Percentiles rank a stretch among this genome's conserved stretches.
Conservation (phyloP, 1,139 yeast genomes). For the Suhomyces choctaworum region DNA sequence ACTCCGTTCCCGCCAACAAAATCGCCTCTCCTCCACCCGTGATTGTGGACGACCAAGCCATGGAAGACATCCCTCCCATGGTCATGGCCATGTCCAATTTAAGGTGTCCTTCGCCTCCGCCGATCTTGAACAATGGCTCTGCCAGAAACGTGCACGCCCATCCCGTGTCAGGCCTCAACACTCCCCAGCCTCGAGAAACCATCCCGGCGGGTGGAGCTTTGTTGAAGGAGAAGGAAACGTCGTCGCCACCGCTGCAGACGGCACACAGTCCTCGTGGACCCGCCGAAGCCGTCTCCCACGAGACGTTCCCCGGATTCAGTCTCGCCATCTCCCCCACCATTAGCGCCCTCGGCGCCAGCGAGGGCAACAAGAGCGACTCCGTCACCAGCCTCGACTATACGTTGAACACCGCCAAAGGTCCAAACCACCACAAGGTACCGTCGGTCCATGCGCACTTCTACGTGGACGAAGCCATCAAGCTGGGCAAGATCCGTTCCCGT, state of each 20-base stretch:
- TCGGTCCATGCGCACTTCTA: conserved; percentile 81
- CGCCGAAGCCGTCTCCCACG: background rate
- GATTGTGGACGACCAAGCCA: conserved; percentile 6
- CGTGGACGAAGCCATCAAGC: conserved; percentile 69
- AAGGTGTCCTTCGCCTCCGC: conserved; percentile 70
- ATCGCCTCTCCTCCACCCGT: conserved; percentile 8
- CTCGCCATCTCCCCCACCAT: conserved; percentile 15
- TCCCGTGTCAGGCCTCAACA: conserved; percentile 7
- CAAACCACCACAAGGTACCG: conserved; percentile 53
- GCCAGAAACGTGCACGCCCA: background rate
- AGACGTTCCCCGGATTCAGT: conserved; percentile 11
- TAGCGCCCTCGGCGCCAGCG: background rate
- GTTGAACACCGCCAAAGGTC: conserved; percentile 33
- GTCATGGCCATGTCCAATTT: conserved; percentile 56
- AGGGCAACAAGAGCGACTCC: conserved; percentile 18
- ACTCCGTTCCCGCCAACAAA: conserved; percentile 6
- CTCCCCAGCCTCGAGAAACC: conserved; percentile 30
- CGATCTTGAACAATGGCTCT: conserved; percentile 48
- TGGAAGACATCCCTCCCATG: conserved; percentile 37
- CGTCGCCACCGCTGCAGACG: background rate
- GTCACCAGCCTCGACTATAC: conserved; percentile 29
- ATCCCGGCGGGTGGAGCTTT: conserved; percentile 55
- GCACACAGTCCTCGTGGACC: background rate
- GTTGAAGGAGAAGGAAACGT: conserved; percentile 32
- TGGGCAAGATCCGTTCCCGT: conserved; percentile 42